Conservation (phyloP, 176 grass and related monocot species). For the Hordeum vulgare region MorexV3_pseudomolecules_assembly NC_058521.1:489708200-489708699, state of each 20-base stretch:
- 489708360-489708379: neutral
- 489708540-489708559: neutral
- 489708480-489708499: too few relatives aligned
- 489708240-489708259: neutral
- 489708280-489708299: too few relatives aligned
- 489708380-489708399: neutral
- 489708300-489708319: too few relatives aligned
- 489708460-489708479: neutral
- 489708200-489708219: neutral
- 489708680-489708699: neutral
- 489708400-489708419: neutral
- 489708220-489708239: neutral
- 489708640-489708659: neutral
- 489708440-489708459: conserved; percentile 13
- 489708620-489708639: conserved; percentile 36
- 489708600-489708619: neutral
- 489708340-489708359: neutral
- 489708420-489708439: neutral
- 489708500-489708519: neutral
- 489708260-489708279: too few relatives aligned
- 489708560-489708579: neutral
- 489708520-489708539: neutral
- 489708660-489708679: neutral
- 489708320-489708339: too few relatives aligned
- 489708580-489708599: too few relatives aligned